These are phyloP conservation scores for Pterulicium gracile DNA, from an alignment of 1,284 basidiomycete genomes.

Conservation along the genomic window DNA sequence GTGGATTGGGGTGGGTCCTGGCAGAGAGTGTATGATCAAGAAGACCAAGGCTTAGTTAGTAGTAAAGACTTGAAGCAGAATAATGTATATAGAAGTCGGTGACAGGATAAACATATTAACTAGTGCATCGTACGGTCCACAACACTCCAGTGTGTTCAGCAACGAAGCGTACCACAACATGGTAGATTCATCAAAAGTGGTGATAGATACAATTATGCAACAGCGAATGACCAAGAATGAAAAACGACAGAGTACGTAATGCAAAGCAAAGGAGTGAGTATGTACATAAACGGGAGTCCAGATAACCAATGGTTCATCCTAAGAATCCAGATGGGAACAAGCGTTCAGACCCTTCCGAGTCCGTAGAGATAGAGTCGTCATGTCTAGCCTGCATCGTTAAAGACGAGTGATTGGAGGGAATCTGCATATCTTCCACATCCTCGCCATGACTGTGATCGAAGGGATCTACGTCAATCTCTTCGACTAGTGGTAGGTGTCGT, in stretches of 20 bases:
- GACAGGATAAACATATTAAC: no score
- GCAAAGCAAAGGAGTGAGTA: no score
- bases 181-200: not conserved
- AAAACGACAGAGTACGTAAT: no score
- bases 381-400: not conserved
- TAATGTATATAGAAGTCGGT: no score
- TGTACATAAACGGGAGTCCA: no score
- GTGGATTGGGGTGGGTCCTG: constrained; percentile 90
- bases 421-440: not conserved
- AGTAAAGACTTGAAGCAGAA: no score
- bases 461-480: not conserved
- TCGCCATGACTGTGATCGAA: not conserved
- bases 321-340: not conserved
- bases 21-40: constrained; percentile 68
- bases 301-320: not conserved
- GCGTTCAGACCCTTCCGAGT: not conserved
- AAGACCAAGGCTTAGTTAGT: no score
- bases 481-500: not conserved
- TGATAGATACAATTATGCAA: no score
- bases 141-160: no score
- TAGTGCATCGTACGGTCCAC: no score
- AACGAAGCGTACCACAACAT: not conserved
- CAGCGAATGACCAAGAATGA: no score
- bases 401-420: not conserved
- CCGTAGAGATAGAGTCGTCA: not conserved